Conservation (phyloP, 2,329 filamentous ascomycete species). For the Periconia sp. region DNA sequence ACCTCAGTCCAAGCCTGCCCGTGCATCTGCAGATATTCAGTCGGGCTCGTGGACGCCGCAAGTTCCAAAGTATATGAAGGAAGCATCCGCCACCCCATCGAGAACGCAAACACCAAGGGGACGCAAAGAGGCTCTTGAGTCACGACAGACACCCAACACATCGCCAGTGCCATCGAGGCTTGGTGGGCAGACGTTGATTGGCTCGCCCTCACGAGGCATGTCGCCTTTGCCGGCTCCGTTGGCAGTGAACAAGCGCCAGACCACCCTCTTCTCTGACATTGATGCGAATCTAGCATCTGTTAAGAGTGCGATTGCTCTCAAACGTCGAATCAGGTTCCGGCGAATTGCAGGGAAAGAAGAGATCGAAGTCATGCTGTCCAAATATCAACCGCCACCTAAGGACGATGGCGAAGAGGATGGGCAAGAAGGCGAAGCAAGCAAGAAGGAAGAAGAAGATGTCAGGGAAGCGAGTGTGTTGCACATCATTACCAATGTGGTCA, state of each 20-base stretch:
- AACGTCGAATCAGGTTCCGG: constrained; percentile 39
- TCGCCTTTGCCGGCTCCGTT: constrained; percentile 33
- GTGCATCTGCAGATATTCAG: constrained; percentile 28
- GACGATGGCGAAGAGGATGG: constrained; percentile 17
- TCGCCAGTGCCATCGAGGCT: constrained; percentile 30
- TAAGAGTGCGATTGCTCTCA: constrained; percentile 35
- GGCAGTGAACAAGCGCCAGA: constrained; percentile 27
- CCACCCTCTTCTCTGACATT: constrained; percentile 38
- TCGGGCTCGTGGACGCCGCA: constrained; percentile 39
- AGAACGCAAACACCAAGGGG: constrained; percentile 39
- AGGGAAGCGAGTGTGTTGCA: constrained; percentile 50
- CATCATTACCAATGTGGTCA: constrained; percentile 53
- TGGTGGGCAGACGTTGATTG: constrained; percentile 29
- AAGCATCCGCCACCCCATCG: constrained; percentile 33
- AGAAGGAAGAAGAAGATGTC: constrained; percentile 28
- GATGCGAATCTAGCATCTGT: constrained; percentile 34
- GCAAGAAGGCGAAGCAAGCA: constrained; percentile 4
- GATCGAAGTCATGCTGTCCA: constrained; percentile 38
- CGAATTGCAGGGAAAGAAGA: constrained; percentile 21
- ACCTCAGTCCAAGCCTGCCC: constrained; percentile 25
- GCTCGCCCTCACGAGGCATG: constrained; percentile 29
- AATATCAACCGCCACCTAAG: constrained; percentile 38
- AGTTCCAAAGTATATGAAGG: constrained; percentile 38
- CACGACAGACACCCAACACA: constrained; percentile 22
- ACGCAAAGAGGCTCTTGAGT: constrained; percentile 35